Conservation (phyloP, 2,329 filamentous ascomycete species). For the Paecilomyces formosus region DNA sequence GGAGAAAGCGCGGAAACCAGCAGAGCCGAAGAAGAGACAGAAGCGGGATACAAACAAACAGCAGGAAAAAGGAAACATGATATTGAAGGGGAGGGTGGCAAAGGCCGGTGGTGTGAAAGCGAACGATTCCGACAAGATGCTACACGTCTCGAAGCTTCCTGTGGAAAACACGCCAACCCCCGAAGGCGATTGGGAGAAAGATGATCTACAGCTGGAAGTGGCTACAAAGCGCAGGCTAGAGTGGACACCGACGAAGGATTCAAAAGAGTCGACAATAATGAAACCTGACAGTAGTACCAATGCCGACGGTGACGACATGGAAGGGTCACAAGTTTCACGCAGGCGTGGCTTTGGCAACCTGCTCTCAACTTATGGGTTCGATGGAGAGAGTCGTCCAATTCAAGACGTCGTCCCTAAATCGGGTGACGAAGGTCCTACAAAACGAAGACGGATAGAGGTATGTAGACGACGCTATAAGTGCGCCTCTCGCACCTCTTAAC, state of each 20-base stretch:
- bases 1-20: constrained; percentile 12
- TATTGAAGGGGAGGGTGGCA: constrained; percentile 26
- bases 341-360: constrained; percentile 24
- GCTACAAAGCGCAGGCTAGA: constrained; percentile 52
- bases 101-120: constrained; percentile 18
- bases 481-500: not conserved
- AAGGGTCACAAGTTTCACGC: not conserved
- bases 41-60: constrained; percentile 15
- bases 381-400: constrained; percentile 10
- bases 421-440: constrained; percentile 21
- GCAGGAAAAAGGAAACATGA: constrained; percentile 22
- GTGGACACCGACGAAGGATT: constrained; percentile 60
- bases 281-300: constrained; percentile 15
- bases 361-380: constrained; percentile 35
- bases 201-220: constrained; percentile 24
- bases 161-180: not conserved
- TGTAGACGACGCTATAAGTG: not conserved
- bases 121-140: constrained; percentile 8
- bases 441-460: constrained; percentile 32
- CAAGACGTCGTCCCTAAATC: constrained; percentile 7
- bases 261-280: constrained; percentile 9
- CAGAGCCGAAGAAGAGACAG: constrained; percentile 15
- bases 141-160: not conserved
- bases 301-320: constrained; percentile 1
- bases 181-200: constrained; percentile 11